phyloP scores from a whole-genome alignment of 305 asterid genomes.

The Fraxinus greggii region DNA sequence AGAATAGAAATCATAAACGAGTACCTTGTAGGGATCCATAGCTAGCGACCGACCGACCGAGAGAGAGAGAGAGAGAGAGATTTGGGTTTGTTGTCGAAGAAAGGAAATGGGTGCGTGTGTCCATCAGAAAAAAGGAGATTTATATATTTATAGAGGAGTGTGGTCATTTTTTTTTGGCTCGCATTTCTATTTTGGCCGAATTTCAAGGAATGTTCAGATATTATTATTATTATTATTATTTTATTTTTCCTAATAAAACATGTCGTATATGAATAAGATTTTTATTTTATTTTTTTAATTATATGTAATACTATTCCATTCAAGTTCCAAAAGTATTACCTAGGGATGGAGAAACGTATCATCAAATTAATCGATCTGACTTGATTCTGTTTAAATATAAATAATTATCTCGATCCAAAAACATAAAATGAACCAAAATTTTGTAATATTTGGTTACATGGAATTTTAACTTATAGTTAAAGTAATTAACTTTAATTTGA shows the following conservation, averaged over 20 bases:
- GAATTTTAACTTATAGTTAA: neutral
- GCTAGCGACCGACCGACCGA: neutral
- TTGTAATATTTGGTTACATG: neutral
- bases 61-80: slow-evolving; percentile 9
- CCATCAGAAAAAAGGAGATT: neutral
- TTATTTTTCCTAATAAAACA: neutral
- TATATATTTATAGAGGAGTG: neutral
- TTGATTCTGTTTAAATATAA: no score
- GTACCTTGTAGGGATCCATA: slow-evolving; percentile 68
- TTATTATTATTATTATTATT: neutral
- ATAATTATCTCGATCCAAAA: neutral
- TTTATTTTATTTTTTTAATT: no score
- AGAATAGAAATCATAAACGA: slow-evolving; percentile 6
- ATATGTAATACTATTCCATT: neutral
- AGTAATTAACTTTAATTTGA: no score
- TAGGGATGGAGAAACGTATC: neutral
- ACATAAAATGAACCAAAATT: neutral
- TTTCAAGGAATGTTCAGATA: neutral
- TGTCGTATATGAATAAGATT: neutral
- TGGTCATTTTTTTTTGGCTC: slow-evolving; percentile 31
- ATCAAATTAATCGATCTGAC: neutral
- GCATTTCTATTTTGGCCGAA: slow-evolving; percentile 31
- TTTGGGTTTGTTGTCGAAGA: neutral
- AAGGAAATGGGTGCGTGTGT: slow-evolving; percentile 17
- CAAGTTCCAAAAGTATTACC: neutral